phyloP scores from a whole-genome alignment of 805 yeast genomes.

The Candida xiaguanensis region DNA sequence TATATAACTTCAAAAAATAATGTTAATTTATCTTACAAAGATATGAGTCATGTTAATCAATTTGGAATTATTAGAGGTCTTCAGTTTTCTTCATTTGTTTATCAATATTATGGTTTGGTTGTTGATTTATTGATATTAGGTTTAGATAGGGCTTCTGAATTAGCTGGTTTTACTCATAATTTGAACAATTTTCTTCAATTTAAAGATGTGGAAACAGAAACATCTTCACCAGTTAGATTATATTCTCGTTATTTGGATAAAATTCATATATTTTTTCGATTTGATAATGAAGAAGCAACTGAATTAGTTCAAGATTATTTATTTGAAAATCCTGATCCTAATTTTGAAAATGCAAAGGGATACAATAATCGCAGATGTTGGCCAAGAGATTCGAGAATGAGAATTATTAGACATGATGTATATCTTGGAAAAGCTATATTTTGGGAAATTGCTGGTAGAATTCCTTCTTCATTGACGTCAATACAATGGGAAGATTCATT shows the following conservation, averaged over 20 bases:
- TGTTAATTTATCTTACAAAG: conserved; percentile 77
- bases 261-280: conserved; percentile 74
- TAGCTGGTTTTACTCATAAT: conserved; percentile 71
- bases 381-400: conserved; percentile 93
- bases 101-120: conserved; percentile 85
- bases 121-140: conserved; percentile 83
- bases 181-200: conserved; percentile 83
- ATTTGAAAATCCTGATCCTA: conserved; percentile 88
- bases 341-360: conserved; percentile 79
- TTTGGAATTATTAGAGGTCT: conserved; percentile 86
- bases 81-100: conserved; percentile 84
- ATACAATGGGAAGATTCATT: conserved; percentile 77
- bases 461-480: conserved; percentile 71
- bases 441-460: conserved; percentile 81
- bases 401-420: conserved; percentile 85
- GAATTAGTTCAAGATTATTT: conserved; percentile 73
- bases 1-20: conserved; percentile 91
- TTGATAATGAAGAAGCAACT: conserved; percentile 67
- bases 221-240: conserved; percentile 68
- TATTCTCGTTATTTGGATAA: conserved; percentile 84
- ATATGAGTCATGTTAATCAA: conserved; percentile 90
- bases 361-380: conserved; percentile 89
- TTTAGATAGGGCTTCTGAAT: conserved; percentile 75
- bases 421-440: conserved; percentile 87
- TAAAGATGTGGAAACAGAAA: conserved; percentile 54